These are phyloP conservation scores for Candida silvicultrix DNA, from an alignment of 805 yeast species.

Conservation along the genomic window DNA sequence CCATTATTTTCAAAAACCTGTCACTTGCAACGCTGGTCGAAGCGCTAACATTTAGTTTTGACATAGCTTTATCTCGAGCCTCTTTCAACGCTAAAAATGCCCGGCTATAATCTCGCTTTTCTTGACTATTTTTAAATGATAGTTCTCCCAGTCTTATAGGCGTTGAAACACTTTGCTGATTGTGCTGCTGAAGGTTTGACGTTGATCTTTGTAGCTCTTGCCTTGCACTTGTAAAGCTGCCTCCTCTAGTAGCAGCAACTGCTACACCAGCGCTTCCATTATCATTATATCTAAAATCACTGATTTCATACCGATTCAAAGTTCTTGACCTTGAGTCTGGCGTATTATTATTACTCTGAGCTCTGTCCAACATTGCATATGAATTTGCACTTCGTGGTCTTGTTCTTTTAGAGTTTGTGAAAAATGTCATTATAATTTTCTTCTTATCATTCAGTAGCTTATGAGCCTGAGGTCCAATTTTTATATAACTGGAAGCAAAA, in stretches of 20 bases:
- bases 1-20: slow-evolving; percentile 46
- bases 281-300: slow-evolving; percentile 16
- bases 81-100: slow-evolving; percentile 28
- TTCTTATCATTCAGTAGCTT: slow-evolving; percentile 37
- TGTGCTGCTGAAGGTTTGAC: slow-evolving; percentile 9
- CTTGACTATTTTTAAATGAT: slow-evolving; percentile 12
- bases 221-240: slow-evolving; percentile 9
- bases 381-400: slow-evolving; percentile 11
- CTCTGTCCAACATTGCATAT: slow-evolving; percentile 2
- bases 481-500: slow-evolving; percentile 72
- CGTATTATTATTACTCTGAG: slow-evolving; percentile 3
- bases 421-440: slow-evolving; percentile 47
- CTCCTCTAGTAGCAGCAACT: not conserved
- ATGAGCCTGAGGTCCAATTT: slow-evolving; percentile 50
- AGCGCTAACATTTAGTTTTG: slow-evolving; percentile 27
- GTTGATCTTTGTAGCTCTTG: slow-evolving; percentile 18
- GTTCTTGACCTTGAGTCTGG: slow-evolving; percentile 3
- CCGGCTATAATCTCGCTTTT: slow-evolving; percentile 14
- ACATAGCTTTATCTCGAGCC: slow-evolving; percentile 36
- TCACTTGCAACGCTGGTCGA: slow-evolving; percentile 26
- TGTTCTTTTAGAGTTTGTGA: slow-evolving; percentile 20
- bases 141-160: slow-evolving; percentile 17
- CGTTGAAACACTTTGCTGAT: slow-evolving; percentile 3
- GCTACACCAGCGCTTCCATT: slow-evolving; percentile 16
- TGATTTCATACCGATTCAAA: slow-evolving; percentile 7